Evolutionary conservation across 768 basidiomycete species (phyloP), one percentile per base, ranked within the genome.

Genomic region (Leccinum ochraceum): DNA sequence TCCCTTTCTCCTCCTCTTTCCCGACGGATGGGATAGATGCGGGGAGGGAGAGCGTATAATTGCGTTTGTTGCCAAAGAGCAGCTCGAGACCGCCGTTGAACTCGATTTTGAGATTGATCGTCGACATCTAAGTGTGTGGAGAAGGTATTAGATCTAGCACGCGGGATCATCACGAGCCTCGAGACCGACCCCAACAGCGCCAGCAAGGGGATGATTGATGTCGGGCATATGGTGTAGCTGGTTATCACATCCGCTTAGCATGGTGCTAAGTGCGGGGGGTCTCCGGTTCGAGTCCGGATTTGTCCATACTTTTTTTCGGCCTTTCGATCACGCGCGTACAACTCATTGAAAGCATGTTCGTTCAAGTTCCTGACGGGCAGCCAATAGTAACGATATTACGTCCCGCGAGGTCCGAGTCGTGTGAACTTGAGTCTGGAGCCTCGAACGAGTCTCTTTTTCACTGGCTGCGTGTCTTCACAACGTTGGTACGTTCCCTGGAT

Each of bases 11-110:
- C 30, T 7, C 28, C 6, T 13, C 46, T 14, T 8, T 16, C 37
- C 42, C 42, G 9, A 9, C 42, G n/a, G 44, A 46, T 46, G 44
- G 44, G 6, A 85, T 79, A 20, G 54, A 24, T 2, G 79, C 62
- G 3, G 90, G 88, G 6, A 94, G 70, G 4, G 77, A 65, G 39
- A 95, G 63, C 9, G 67, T 60, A 71, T 94, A 87, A 0, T 74
- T 75, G 30, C 87, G 86, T 62, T 85, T 70, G 64, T 92, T 90
- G 9, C 80, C 79, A 77, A 96, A 96, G 9, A 96, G 78, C 3
- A 92, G 80, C 71, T 96, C 94, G 59, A 95, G 85, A 16, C 94
- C 94, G 46, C 94, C 94, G 57, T 90, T 79, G 71, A 94, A 93
- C 70, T 89, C 88, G 66, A 94, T 75, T 60, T 84, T 89, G 66